Base-by-base conservation (phyloP, 2,329 filamentous ascomycete genomes). In the Colletotrichum sublineola region DNA sequence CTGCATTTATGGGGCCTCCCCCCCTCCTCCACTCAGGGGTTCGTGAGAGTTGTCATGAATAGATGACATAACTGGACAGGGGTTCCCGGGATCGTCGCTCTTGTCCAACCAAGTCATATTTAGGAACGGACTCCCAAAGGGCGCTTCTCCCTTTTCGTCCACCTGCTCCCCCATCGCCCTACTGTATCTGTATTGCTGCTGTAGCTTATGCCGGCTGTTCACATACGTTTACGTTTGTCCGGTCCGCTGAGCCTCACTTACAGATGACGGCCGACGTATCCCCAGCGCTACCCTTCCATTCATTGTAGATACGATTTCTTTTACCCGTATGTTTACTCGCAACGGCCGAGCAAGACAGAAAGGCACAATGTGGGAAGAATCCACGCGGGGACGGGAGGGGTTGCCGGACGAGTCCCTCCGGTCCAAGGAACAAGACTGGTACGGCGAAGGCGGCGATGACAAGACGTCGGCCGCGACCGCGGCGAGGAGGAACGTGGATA, bases 401-500 rank as follows among this genome's bases (percentile, higher is more conserved):
- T 40, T 29, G 24, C 29, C 4, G 44, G 60, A 50, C 44, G 31
- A 29, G 60, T 18, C 31, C n/a, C 31, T 31, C 24, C 29, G 42
- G 50, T 46, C 40, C 3, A 56, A 64, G 1, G 69, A 73, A 42
- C 57, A 67, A 12, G 44, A 64, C 62, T n/a, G 61, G 42, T 9
- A 63, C 67, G 52, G 31, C 67, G 20, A 68, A 29, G 63, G 14
- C 2, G 55, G 57, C 11, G 46, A 64, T 15, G 61, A 73, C 24
- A 70, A 65, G 48, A 24, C 48, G 12, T 63, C 70, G 24, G 52
- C 38, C 2, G 50, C 62, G 18, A 60, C 69, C 33, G 64, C 67
- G 38, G 71, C 65, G 61, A 73, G 70, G 48, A 67, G 52, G 29
- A 44, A 46, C 24, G 69, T 71, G 31, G 81, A 82, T 76, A 83